Base-by-base conservation (phyloP, 2,329 filamentous ascomycete species). In the Colletotrichum sojae region DNA sequence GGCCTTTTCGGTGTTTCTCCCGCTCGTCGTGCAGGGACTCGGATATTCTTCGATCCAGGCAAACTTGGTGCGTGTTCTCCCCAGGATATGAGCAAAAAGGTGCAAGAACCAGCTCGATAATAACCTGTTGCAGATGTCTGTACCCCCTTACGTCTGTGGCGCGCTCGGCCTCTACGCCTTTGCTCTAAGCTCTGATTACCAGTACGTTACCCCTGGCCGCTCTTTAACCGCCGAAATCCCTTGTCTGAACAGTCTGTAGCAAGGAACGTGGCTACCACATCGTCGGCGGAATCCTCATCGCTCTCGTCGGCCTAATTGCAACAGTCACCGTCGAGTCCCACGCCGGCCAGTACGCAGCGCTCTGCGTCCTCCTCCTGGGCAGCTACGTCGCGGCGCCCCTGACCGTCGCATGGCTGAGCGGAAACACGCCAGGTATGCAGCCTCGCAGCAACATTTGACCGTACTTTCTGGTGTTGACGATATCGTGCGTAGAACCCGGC, bases 1-100 rank as follows among this genome's bases (percentile, higher is more conserved):
- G 36, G 78, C 78, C 3, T 79, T 80, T 46, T 74, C 76, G 2
- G 75, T 80, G 18, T 79, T 80, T 64, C 69, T 80, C 43, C 78
- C 78, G 31, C 71, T 80, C 6, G 75, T 80, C 1, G 76, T 80
- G 9, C 71, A 78, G 61, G 78, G 75, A 0, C 72, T 79, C 63
- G 75, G 75, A 6, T 77, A 75, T 40, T 71, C 71, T 20, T 66
- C 74, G 2, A 45, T 75, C 10, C 58, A 74, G 46, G 74, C 75
- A 27, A 76, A 76, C 62, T 43, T 76, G 71, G 75, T 77, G 63
- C 49, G 73, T 67, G 13, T 6, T 36, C 16, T n/a, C 16, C 12
- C 2, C 8, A 22, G n/a, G n/a, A n/a, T n/a, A n/a, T n/a, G n/a
- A n/a, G n/a, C n/a, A n/a, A n/a, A n/a, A n/a, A n/a, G n/a, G n/a